Base-by-base conservation (phyloP, 345 rosid genomes). In the Physaria fendleri region DNA sequence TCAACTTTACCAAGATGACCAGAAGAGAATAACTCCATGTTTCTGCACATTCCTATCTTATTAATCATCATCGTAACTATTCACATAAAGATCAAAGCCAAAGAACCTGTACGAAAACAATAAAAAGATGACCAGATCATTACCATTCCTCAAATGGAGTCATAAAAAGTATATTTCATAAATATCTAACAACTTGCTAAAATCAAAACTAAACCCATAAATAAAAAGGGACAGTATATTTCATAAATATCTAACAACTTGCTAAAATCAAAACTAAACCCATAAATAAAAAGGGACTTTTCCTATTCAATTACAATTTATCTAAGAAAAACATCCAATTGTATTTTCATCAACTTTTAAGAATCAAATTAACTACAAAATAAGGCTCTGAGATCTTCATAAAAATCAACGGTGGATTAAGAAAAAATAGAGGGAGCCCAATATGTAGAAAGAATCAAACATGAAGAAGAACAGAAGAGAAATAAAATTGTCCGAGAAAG, bases 1-100 rank as follows among this genome's bases (percentile, higher is more conserved):
- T 83, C 95, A 30, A 64, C 77, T 62, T 81, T 92, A 23, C 76
- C 77, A 3, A 83, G 65, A 29, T 89, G 74, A 34, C 65, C 69
- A 35, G 66, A 54, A 5, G 75, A 59, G 72, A 85, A 79, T 81
- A 85, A 83, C 14, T 83, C 95, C 76, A 85, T 59, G 65, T 90
- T 92, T 17, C 96, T 81, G 16, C 90, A 85, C 59, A 86, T 71
- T 6, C 88, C 96, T 73, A 85, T 77, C 66, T 87, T 96, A 24
- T 93, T 91, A 21, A 82, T 81, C 83, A 77, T 81, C 78, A 82
- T 77, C 81, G 66, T 72, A 24, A n/a, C 20, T 73, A 38, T 33
- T 17, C 42, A 44, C 27, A 25, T n/a, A 8, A 49, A 23, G 17
- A 51, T 14, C 38, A 59, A 27, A 42, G 18, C 34, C 16, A 4